These are phyloP conservation scores for Naegleria lovaniensis DNA, from an alignment of 208 protist genomes.

Conservation along the genomic window DNA sequence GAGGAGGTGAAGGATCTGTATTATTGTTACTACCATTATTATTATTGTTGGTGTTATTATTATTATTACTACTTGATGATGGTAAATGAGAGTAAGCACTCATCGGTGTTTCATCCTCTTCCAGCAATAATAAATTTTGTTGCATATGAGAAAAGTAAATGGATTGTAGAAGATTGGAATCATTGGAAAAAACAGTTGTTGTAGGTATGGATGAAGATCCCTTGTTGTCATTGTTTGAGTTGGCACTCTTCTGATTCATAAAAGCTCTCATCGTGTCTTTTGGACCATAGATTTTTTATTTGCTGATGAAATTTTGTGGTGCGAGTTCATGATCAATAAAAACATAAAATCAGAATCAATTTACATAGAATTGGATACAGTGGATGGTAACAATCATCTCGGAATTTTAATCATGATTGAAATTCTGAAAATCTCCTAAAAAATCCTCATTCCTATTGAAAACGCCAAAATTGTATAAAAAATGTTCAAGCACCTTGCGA, in stretches of 20 bases:
- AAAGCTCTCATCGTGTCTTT: too few relatives aligned
- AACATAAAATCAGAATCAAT: too few relatives aligned
- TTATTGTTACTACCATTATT: neutral
- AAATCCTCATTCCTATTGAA: too few relatives aligned
- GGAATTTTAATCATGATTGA: too few relatives aligned
- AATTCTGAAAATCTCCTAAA: too few relatives aligned
- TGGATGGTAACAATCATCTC: too few relatives aligned
- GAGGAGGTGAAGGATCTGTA: neutral
- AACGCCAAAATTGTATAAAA: too few relatives aligned
- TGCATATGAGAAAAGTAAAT: neutral
- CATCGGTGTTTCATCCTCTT: neutral
- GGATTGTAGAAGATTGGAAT: neutral
- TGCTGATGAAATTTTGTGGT: too few relatives aligned
- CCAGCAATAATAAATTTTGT: neutral
- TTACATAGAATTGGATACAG: too few relatives aligned
- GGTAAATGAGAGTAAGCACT: neutral
- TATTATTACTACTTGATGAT: neutral
- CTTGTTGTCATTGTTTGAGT: neutral
- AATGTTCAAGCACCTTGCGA: too few relatives aligned
- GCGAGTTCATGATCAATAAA: too few relatives aligned
- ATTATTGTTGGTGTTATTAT: neutral
- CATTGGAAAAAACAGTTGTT: neutral
- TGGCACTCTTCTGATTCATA: neutral
- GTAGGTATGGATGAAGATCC: neutral
- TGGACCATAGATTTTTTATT: too few relatives aligned